Percentiles rank a stretch among this genome's conserved stretches.
Evolutionary conservation across 2,329 filamentous ascomycete genomes (phyloP).

Genomic region (Leptographium lundbergii): DNA sequence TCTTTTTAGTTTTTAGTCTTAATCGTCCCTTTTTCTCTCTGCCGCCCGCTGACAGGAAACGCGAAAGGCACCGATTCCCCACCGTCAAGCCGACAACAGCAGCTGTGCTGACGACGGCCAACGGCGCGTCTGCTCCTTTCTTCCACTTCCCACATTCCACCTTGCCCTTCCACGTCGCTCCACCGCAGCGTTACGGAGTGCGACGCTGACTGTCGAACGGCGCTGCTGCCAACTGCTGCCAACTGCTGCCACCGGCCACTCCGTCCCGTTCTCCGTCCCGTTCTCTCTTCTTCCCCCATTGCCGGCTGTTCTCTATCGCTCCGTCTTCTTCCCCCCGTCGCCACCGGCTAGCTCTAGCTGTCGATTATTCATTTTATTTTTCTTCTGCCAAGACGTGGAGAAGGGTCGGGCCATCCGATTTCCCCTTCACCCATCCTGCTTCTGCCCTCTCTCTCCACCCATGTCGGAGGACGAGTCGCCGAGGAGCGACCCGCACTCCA

Average conservation of each 20-base stretch:
- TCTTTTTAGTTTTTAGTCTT: neutral
- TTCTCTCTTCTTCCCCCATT: neutral
- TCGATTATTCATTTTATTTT: neutral
- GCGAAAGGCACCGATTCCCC: neutral
- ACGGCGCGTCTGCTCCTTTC: neutral
- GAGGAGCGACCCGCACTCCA: conserved; percentile 8
- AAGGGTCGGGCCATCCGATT: neutral
- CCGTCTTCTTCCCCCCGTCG: neutral
- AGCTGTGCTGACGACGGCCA: neutral
- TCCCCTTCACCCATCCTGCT: neutral
- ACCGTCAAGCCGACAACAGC: neutral
- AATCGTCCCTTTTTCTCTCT: neutral
- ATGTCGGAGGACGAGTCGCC: conserved; percentile 22
- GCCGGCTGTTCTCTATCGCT: neutral
- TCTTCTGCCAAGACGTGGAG: neutral
- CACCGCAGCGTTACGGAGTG: neutral
- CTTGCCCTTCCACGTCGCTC: neutral
- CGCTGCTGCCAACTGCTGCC: neutral
- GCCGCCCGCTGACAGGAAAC: neutral
- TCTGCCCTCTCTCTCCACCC: conserved; percentile 2
- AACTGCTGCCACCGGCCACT: neutral
- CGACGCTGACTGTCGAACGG: neutral
- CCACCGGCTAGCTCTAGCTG: neutral
- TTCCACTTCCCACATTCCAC: conserved; percentile 1
- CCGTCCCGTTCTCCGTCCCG: conserved; percentile 1